These are phyloP conservation scores for Gastroboletus turbinatus DNA, from an alignment of 1,284 basidiomycete genomes.

Conservation along the genomic window DNA sequence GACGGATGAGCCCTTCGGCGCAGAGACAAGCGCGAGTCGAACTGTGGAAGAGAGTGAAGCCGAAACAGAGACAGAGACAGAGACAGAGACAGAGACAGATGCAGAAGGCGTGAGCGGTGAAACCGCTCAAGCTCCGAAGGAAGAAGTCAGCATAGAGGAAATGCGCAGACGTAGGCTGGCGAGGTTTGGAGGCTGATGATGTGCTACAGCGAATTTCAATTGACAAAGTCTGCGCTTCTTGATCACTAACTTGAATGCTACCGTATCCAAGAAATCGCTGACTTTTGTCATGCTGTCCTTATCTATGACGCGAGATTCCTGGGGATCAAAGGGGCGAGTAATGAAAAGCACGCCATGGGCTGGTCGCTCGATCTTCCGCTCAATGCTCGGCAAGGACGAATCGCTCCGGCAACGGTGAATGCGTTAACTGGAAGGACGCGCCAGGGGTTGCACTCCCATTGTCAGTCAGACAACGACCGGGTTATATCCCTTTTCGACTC, in stretches of 20 bases:
- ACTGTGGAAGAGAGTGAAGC: slow-evolving; percentile 9
- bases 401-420: neutral
- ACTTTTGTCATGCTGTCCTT: neutral
- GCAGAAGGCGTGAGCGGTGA: slow-evolving; percentile 19
- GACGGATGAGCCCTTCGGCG: slow-evolving; percentile 7
- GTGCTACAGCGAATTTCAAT: neutral
- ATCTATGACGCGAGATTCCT: neutral
- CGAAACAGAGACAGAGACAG: slow-evolving; percentile 20
- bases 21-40: slow-evolving; percentile 16
- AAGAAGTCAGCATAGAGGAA: slow-evolving; percentile 66
- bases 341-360: neutral
- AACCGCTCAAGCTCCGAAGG: slow-evolving; percentile 25
- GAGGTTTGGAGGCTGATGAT: slow-evolving; percentile 57
- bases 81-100: slow-evolving; percentile 27
- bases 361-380: neutral
- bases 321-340: neutral
- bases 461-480: neutral
- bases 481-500: neutral
- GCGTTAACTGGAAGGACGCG: neutral
- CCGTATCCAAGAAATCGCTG: neutral
- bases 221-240: neutral
- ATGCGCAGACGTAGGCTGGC: slow-evolving; percentile 75
- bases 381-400: too few relatives aligned
- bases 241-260: neutral
- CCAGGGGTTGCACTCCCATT: neutral